phyloP scores from a whole-genome alignment of 208 protist genomes.

The Crithidia bombi region DNA sequence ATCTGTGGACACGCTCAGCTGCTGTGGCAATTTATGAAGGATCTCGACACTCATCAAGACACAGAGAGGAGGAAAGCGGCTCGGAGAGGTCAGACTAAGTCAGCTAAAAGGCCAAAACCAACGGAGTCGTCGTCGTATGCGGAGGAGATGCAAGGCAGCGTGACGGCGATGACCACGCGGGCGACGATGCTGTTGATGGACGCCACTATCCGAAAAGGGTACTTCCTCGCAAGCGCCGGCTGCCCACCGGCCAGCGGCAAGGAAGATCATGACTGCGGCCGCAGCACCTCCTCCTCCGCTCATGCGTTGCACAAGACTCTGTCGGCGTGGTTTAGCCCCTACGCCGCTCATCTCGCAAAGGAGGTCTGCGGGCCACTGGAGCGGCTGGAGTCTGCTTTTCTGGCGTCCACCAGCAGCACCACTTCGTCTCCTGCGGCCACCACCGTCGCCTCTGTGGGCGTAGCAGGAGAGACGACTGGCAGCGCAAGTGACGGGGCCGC shows the following conservation, averaged over 20 bases:
- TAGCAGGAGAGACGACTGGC: neutral
- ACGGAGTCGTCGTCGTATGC: neutral
- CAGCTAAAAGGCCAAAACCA: neutral
- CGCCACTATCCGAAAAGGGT: neutral
- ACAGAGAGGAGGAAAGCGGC: neutral
- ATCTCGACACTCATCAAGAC: neutral
- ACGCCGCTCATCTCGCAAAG: slow-evolving; percentile 5
- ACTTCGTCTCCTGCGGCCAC: neutral
- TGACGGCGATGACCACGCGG: neutral
- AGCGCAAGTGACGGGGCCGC: slow-evolving; percentile 2
- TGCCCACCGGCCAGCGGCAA: neutral
- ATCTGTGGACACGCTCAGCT: slow-evolving; percentile 19
- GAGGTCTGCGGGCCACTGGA: slow-evolving; percentile 28
- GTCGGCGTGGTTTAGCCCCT: slow-evolving; percentile 11
- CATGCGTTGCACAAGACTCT: neutral
- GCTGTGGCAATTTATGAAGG: slow-evolving; percentile 2
- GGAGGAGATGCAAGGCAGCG: neutral
- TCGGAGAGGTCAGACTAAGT: neutral
- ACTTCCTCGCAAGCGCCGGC: neutral
- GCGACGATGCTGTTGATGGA: neutral
- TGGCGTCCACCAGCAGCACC: slow-evolving; percentile 21
- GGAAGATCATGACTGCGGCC: neutral
- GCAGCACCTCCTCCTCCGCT: neutral
- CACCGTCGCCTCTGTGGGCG: neutral
- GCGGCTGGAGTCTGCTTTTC: slow-evolving; percentile 21